Evolutionary conservation across 169 alveolate species (phyloP).

Genomic region (Cyclospora cayetanensis): DNA sequence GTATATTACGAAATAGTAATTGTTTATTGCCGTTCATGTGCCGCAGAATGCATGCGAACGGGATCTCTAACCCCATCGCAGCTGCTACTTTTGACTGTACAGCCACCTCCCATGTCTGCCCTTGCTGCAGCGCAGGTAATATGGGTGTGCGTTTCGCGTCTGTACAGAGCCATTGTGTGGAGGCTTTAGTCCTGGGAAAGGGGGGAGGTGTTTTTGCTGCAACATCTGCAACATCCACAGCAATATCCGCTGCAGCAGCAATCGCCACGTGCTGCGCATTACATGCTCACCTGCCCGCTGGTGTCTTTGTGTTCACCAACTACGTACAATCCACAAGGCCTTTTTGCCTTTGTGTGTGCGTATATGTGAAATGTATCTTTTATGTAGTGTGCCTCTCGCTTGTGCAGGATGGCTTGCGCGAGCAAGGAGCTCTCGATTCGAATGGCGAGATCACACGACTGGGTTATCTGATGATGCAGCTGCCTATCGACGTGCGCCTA

Average conservation of each 20-base stretch:
- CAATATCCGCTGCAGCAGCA: no score
- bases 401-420: not conserved
- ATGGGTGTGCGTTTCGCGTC: not conserved
- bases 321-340: no score
- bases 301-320: no score
- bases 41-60: not conserved
- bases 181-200: no score
- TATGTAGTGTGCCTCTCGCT: not conserved
- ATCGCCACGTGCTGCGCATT: no score
- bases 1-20: not conserved
- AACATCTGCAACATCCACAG: no score
- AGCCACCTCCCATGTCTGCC: conserved; percentile 69
- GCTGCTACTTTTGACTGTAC: conserved; percentile 66
- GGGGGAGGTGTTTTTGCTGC: no score
- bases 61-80: conserved; percentile 24
- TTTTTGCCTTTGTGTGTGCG: no score
- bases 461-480: conserved; percentile 69
- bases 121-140: conserved; percentile 23
- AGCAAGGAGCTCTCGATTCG: conserved; percentile 26
- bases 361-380: no score
- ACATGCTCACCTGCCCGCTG: no score
- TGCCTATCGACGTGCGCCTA: conserved; percentile 69
- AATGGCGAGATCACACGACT: conserved; percentile 65
- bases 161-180: not conserved
- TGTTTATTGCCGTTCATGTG: not conserved